Evolutionary conservation across 2,329 filamentous ascomycete species (phyloP).

Genomic region (Fusarium penzigii): DNA sequence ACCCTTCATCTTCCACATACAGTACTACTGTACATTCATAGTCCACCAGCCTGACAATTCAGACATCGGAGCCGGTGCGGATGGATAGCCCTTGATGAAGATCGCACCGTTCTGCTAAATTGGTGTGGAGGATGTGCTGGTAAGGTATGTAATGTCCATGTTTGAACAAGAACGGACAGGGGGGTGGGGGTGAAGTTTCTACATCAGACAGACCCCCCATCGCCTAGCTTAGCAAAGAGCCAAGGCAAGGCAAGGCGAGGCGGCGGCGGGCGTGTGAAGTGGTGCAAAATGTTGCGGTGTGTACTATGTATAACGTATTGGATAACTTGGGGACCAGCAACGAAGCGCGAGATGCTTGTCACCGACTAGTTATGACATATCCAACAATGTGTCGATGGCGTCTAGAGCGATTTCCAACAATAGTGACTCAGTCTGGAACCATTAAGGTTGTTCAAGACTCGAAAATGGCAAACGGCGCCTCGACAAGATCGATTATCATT

Average conservation of each 20-base stretch:
- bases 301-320: slow-evolving; percentile 10
- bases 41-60: no score
- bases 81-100: slow-evolving; percentile 28
- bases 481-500: background rate
- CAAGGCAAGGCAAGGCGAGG: slow-evolving; percentile 13
- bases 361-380: background rate
- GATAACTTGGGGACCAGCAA: background rate
- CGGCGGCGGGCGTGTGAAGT: slow-evolving; percentile 21
- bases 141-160: background rate
- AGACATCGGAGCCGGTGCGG: slow-evolving; percentile 25
- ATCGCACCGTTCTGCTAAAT: slow-evolving; percentile 28
- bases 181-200: slow-evolving; percentile 4
- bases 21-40: background rate
- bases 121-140: slow-evolving; percentile 20
- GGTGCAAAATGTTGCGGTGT: slow-evolving; percentile 24
- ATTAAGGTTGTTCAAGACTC: background rate
- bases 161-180: slow-evolving; percentile 7
- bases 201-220: slow-evolving; percentile 22
- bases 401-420: no score
- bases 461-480: background rate
- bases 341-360: background rate
- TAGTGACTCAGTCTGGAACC: no score
- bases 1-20: slow-evolving; percentile 13
- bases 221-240: slow-evolving; percentile 10
- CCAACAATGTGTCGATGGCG: background rate